A percentile compares a stretch with the other conserved stretches of the same genome.
Conservation (phyloP, 169 alveolate species). For the Cryptosporidium canis region DNA sequence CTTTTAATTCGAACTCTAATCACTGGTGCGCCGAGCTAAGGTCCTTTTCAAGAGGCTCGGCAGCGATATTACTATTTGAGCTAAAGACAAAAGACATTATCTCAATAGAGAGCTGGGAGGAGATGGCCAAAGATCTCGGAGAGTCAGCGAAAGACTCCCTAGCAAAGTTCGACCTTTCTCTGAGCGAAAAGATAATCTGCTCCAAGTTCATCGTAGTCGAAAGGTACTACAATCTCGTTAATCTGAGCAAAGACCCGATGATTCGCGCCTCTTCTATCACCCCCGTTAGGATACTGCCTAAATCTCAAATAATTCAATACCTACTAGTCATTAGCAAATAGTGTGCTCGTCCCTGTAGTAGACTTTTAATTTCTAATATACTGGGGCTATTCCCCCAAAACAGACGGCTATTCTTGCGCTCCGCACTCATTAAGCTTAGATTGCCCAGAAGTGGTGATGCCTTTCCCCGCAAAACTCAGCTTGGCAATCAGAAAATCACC, state of each 20-base stretch:
- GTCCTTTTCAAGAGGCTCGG: not conserved
- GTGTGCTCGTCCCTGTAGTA: no score
- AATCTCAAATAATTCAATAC: not conserved
- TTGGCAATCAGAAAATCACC: no score
- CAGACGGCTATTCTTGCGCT: no score
- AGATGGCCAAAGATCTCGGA: not conserved
- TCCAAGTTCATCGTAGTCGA: constrained; percentile 12
- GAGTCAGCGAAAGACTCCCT: not conserved
- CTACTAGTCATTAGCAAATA: not conserved
- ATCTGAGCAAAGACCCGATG: not conserved
- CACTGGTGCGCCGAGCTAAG: constrained; percentile 7
- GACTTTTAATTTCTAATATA: no score
- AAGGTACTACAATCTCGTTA: not conserved
- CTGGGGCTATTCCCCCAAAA: no score
- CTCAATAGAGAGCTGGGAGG: not conserved
- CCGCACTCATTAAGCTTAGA: no score
- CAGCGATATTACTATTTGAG: not conserved
- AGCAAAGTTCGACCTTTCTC: not conserved
- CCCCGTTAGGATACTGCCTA: not conserved
- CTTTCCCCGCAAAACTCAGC: no score
- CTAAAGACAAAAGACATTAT: not conserved
- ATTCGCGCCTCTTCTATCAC: not conserved
- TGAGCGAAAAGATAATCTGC: not conserved
- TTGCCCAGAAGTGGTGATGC: no score
- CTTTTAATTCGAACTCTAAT: not conserved